Base-by-base conservation (phyloP, 1,284 basidiomycete genomes). In the Boletus semigastroideus region DNA sequence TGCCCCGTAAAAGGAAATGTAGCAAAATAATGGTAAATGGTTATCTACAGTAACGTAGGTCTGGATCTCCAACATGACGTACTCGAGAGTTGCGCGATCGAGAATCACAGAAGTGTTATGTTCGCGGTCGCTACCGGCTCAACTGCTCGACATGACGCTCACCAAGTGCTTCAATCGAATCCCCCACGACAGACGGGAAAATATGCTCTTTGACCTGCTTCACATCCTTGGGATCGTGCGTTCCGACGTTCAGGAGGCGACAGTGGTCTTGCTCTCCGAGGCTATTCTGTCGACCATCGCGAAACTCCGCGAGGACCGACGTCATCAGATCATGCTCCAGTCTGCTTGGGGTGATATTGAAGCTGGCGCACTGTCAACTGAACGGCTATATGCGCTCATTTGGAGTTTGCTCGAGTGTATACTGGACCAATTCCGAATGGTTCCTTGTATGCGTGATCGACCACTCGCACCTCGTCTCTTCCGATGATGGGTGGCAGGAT, bases 371-470 rank as follows among this genome's bases (percentile, higher is more conserved):
- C 70, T 94, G 13, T 92, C 93, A 2, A 80, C 84, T 0, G 95
- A 98, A 63, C 80, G 92, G 31, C 73, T 98, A 8, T 82, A 84
- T 50, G 72, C 81, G 1, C 83, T 22, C 22, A 5, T 22, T 22
- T 22, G 22, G 22, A 22, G 5, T 22, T 22, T 3, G 22, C 5
- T 5, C 5, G 22, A 3, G 22, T 22, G 22, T 22, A 22, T 22
- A 5, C 22, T 22, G 22, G 22, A 22, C 22, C 22, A 3, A 5
- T 22, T 22, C 22, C 22, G 22, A 5, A 3, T 22, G 22, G 3
- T 22, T 94, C n/a, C 67, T 76, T 98, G n/a, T 98, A 97, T 69
- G 91, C 93, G 8, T 98, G 49, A 84, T 93, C 70, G 95, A 96
- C 68, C 94, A 92, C 67, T 74, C 97, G 36, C 88, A 94, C 62